Base-by-base conservation (phyloP, 768 basidiomycete species). In the Russula earlei region DNA sequence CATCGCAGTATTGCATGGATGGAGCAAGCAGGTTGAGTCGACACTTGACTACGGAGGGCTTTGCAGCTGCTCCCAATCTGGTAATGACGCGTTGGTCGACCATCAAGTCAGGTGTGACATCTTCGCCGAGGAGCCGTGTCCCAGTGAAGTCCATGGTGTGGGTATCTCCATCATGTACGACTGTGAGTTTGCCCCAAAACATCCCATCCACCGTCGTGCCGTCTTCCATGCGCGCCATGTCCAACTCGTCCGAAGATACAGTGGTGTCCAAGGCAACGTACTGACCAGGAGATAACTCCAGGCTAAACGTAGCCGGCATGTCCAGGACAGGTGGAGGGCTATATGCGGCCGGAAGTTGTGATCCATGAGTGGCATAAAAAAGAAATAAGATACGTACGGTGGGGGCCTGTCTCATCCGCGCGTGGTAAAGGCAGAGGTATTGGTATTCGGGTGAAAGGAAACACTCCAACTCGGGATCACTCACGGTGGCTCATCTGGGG, bases 171-270 rank as follows among this genome's bases (percentile, higher is more conserved):
- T 79, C 73, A 65, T 92, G 90, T 12, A 90, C 79, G 49, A 92
- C 87, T 62, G 81, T 82, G 52, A 92, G 80, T 66, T 91, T 91
- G 4, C 90, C 90, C 87, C 86, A 91, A 70, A 91, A 92, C 69
- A 80, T 72, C 38, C 90, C 90, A 47, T 88, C 90, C 19, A 92
- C 90, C 22, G 82, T 73, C 14, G 87, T 91, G 1, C 89, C 90
- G 63, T 92, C 90, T 61, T 91, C 90, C 85, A 89, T 90, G 48
- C 87, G 79, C 2, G 90, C 85, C 90, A 92, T 91, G 67, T 92
- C 90, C 34, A 91, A 77, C 62, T 91, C 90, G 43, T 78, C 80
- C 3, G 90, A 91, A 50, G 79, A 76, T 33, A 91, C 78, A 17
- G 79, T 85, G 3, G 87, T 87, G 62, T 91, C 90, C 19, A 92